phyloP scores from a whole-genome alignment of 1,139 yeast genomes.

The Pichia sp. region DNA sequence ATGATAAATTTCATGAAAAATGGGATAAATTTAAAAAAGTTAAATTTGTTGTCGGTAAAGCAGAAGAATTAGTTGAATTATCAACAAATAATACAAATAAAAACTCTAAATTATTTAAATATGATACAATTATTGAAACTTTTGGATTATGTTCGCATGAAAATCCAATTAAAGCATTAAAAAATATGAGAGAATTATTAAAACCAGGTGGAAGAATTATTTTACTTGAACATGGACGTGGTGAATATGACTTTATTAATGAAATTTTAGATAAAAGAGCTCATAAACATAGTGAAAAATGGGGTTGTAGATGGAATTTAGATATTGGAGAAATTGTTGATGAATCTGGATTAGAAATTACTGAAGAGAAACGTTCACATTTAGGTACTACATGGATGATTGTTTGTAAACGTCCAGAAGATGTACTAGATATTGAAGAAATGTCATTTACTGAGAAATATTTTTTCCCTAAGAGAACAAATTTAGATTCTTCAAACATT shows the following conservation, averaged over 20 bases:
- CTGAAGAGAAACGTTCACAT: slow-evolving; percentile 73
- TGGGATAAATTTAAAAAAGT: slow-evolving; percentile 65
- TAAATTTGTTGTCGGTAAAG: slow-evolving; percentile 87
- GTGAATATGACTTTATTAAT: slow-evolving; percentile 72
- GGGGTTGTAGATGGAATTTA: slow-evolving; percentile 98
- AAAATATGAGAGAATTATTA: slow-evolving; percentile 64
- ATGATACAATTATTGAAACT: slow-evolving; percentile 89
- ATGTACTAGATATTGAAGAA: slow-evolving; percentile 43
- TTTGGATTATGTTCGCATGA: slow-evolving; percentile 95
- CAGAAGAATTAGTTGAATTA: slow-evolving; percentile 68
- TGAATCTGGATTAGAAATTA: slow-evolving; percentile 77
- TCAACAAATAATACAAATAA: slow-evolving; percentile 9
- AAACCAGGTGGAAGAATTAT: slow-evolving; percentile 91
- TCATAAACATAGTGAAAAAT: slow-evolving; percentile 72
- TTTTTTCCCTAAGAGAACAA: slow-evolving; percentile 28
- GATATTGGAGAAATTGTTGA: slow-evolving; percentile 85
- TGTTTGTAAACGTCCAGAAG: slow-evolving; percentile 68
- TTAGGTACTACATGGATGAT: slow-evolving; percentile 93
- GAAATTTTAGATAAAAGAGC: slow-evolving; percentile 78
- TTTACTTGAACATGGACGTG: slow-evolving; percentile 87
- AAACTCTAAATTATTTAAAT: slow-evolving; percentile 38
- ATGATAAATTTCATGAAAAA: slow-evolving; percentile 60
- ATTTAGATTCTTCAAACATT: slow-evolving; percentile 23
- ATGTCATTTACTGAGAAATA: slow-evolving; percentile 43
- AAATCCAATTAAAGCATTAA: slow-evolving; percentile 78